Evolutionary conservation across 768 basidiomycete species (phyloP).

Genomic region (Holtermannia corniformis): DNA sequence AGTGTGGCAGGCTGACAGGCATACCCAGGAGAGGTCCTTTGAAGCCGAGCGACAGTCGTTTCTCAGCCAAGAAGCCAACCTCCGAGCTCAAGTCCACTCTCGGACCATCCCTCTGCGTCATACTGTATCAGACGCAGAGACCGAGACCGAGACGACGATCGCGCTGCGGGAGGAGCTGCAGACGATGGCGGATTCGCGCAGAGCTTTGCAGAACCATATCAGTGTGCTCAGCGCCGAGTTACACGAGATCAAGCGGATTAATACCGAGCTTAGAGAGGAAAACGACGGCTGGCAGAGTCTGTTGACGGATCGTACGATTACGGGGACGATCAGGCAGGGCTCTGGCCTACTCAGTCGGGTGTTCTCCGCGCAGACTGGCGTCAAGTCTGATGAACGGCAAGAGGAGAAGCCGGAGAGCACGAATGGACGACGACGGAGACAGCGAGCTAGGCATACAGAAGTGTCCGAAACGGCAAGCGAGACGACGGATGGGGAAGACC

Average conservation of each 20-base stretch:
- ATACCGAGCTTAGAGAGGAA: constrained; percentile 68
- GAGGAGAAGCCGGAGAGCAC: neutral
- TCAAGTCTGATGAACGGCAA: too few species aligned
- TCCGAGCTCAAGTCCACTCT: constrained; percentile 9
- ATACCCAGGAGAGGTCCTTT: constrained; percentile 27
- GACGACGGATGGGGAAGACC: neutral
- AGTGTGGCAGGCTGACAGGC: neutral
- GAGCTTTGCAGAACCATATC: constrained; percentile 71
- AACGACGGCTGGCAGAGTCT: constrained; percentile 96
- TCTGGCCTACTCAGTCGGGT: constrained; percentile 1
- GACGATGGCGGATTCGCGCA: constrained; percentile 73
- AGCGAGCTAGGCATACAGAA: neutral
- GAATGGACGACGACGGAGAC: too few species aligned
- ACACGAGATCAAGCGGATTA: constrained; percentile 76
- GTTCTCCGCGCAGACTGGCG: neutral
- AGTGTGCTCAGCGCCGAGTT: constrained; percentile 76
- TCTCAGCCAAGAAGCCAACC: constrained; percentile 24
- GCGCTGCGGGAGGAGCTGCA: constrained; percentile 54
- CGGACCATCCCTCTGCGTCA: neutral
- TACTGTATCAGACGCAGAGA: neutral
- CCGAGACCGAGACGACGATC: constrained; percentile 1
- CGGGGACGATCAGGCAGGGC: constrained; percentile 46
- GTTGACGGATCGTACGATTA: constrained; percentile 79
- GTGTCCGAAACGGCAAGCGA: constrained; percentile 1
- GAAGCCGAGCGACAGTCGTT: constrained; percentile 32